Evolutionary conservation across 2,329 filamentous ascomycete genomes (phyloP), one percentile per base, ranked within the genome.

Genomic region (Sclerotiophoma versabilis): DNA sequence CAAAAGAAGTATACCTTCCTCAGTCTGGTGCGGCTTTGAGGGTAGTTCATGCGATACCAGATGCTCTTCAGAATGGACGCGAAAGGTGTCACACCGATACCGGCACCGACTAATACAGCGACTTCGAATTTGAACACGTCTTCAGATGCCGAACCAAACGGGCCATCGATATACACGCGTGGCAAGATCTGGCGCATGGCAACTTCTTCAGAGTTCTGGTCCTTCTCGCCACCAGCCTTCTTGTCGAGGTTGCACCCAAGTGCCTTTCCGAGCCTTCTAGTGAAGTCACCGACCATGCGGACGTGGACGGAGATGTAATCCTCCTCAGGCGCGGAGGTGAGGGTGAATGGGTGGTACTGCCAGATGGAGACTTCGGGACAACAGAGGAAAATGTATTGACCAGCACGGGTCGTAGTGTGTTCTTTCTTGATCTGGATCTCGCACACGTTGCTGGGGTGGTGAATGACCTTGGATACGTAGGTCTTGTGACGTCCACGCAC

Each of bases 351-450:
- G 66, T 93, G 91, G 72, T 95, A 93, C 76, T 95, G 91, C 90
- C 90, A 95, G 38, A 95, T 81, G 1, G 90, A 93, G 14, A 95
- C 87, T 62, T 91, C 90, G 1, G 91, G 91, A 72, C 91, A 95
- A 80, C 89, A 93, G 65, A 95, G 82, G 79, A 93, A 93, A 67
- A 96, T 93, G 78, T 95, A 95, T 82, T 82, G 90, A 44, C 91
- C 91, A 17, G 91, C 89, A 46, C 84, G 83, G 3, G 90, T 92
- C 80, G 88, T 92, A 37, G 90, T 93, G 76, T 92, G 81, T 71
- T 93, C 90, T 77, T 95, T 95, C 82, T 93, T 93, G 79, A 96
- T 92, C 78, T 95, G 91, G 57, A 96, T 93, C 77, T 96, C 91
- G 73, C 90, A 90, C 15, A 96, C 91, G 68, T 92, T 92, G 80